phyloP scores from a whole-genome alignment of 139 green algal species.

The Chlorella sp. region DNA sequence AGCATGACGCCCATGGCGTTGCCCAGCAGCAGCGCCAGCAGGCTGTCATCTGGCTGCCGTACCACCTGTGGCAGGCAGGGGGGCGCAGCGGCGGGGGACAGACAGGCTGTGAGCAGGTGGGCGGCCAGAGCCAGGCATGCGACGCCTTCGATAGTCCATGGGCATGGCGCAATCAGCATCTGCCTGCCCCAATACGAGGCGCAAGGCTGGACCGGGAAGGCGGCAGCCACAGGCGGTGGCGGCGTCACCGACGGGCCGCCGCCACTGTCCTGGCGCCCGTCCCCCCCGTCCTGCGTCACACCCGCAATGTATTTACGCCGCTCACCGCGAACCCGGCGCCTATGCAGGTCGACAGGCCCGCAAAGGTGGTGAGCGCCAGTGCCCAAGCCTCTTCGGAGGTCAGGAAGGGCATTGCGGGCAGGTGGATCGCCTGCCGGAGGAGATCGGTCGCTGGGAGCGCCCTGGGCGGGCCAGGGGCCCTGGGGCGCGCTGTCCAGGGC shows the following conservation, averaged over 20 bases:
- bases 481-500: no score
- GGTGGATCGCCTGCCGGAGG: no score
- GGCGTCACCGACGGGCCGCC: neutral
- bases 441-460: no score
- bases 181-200: neutral
- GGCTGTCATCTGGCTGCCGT: slow-evolving; percentile 61
- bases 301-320: no score
- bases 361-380: slow-evolving; percentile 58
- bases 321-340: slow-evolving; percentile 73
- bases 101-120: neutral
- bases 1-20: slow-evolving; percentile 83
- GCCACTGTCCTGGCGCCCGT: neutral
- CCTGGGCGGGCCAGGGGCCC: no score
- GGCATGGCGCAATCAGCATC: no score
- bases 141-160: no score
- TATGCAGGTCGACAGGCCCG: slow-evolving; percentile 72
- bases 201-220: neutral
- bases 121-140: neutral
- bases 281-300: no score
- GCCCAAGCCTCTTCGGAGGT: slow-evolving; percentile 47
- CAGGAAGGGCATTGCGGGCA: neutral
- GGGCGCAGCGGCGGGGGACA: neutral
- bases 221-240: neutral
- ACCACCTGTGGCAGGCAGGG: slow-evolving; percentile 50
- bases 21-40: slow-evolving; percentile 83